phyloP scores from a whole-genome alignment of 805 yeast species.

The Suhomyces prunicola region DNA sequence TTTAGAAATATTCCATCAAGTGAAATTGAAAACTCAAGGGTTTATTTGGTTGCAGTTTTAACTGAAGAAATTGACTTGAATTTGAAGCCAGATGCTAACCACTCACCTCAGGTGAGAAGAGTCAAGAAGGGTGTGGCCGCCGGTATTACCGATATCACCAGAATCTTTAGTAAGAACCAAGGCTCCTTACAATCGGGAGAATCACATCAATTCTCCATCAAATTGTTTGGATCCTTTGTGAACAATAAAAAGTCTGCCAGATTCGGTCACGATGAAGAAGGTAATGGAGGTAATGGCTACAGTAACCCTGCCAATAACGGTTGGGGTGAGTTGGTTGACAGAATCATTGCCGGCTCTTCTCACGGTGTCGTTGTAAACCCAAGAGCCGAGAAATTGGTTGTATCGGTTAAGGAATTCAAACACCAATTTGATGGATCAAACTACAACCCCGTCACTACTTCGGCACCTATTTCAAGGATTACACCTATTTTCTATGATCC shows the following conservation, averaged over 20 bases:
- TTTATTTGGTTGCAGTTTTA: constrained; percentile 72
- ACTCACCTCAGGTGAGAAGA: constrained; percentile 30
- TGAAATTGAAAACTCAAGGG: constrained; percentile 59
- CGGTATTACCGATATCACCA: constrained; percentile 81
- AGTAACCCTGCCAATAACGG: constrained; percentile 49
- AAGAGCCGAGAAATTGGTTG: constrained; percentile 66
- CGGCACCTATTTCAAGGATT: constrained; percentile 60
- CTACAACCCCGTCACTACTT: constrained; percentile 27
- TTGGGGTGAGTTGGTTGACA: constrained; percentile 84
- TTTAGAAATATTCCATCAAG: constrained; percentile 72
- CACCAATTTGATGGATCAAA: constrained; percentile 34
- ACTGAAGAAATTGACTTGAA: constrained; percentile 62
- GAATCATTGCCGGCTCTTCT: constrained; percentile 71
- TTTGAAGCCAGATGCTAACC: constrained; percentile 21
- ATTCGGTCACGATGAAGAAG: constrained; percentile 10
- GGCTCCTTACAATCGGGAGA: constrained; percentile 60
- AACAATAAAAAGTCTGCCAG: constrained; percentile 33
- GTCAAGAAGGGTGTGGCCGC: constrained; percentile 82
- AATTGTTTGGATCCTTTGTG: constrained; percentile 68
- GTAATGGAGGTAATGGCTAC: constrained; percentile 5
- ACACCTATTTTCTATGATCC: constrained; percentile 66
- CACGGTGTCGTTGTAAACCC: constrained; percentile 80
- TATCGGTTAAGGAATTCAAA: constrained; percentile 72
- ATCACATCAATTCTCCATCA: constrained; percentile 67
- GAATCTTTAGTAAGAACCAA: constrained; percentile 65